Conservation (phyloP, 2,329 filamentous ascomycete species). For the Pseudogymnoascus sp. region DNA sequence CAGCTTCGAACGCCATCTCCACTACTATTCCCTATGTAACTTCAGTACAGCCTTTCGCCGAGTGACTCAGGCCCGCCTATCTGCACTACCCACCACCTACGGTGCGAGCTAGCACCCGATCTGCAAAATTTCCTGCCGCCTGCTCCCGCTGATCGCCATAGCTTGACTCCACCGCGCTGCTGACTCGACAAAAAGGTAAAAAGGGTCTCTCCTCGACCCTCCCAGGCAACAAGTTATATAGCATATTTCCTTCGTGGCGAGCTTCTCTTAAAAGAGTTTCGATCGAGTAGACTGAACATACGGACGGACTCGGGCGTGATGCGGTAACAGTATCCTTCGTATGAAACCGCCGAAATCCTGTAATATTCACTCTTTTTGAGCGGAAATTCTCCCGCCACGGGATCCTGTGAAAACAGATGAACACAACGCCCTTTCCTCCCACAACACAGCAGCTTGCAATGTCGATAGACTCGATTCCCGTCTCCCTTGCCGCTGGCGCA, state of each 20-base stretch:
- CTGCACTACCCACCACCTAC: background rate
- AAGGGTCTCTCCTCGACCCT: background rate
- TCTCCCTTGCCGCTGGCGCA: conserved; percentile 19
- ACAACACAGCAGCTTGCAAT: background rate
- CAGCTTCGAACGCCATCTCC: background rate
- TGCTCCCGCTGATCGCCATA: background rate
- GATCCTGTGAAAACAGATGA: background rate
- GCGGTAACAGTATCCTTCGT: background rate
- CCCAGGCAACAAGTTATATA: background rate
- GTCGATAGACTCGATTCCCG: background rate
- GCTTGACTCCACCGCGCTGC: background rate
- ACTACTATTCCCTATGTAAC: no score
- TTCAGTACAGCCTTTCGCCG: background rate
- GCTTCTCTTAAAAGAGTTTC: background rate
- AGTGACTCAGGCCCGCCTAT: conserved; percentile 2
- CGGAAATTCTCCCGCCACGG: background rate
- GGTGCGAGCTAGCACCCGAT: background rate
- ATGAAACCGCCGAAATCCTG: background rate
- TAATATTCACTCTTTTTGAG: background rate
- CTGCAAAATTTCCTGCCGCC: conserved; percentile 4
- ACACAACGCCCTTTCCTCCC: background rate
- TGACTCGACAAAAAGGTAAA: background rate
- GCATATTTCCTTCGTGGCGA: background rate
- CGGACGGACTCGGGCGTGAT: background rate
- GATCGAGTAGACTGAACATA: background rate